Base-by-base conservation (phyloP, 2,329 filamentous ascomycete genomes). In the Neopestalotiopsis clavispora region DNA sequence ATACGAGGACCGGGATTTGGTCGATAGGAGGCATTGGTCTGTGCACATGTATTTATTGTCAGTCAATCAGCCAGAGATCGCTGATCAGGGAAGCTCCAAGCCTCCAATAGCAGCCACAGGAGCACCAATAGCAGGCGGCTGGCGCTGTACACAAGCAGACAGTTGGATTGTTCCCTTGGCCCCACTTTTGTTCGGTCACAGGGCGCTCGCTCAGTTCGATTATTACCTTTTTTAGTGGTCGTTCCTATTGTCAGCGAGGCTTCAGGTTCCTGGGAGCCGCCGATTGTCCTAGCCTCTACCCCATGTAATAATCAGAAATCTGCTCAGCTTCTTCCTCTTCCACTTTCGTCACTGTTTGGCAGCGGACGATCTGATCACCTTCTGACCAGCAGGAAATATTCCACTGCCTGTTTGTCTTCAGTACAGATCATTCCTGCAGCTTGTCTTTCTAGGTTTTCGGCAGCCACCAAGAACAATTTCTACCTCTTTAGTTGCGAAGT, bases 161-260 rank as follows among this genome's bases (percentile, higher is more conserved):
- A 12, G 23, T 34, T 59, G 57, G 12, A 34, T 20, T 52, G 45
- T 20, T 28, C 57, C 30, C 23, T 28, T 7, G 14, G 57, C 57
- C 57, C 57, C 57, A 59, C 57, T 59, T 28, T 38, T 1, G 6
- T 59, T 59, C n/a, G 57, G 57, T 59, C 57, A 59, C 57, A 59
- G 57, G 57, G 57, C 57, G 57, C 57, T 56, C 23, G 23, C 23
- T 7, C 57, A 34, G 23, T 59, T 17, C 45, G 45, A 52, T 52
- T 52, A 38, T 38, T 38, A 38, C 34, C 45, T 40, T 28, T 28
- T 28, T 28, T 62, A 38, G 30, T 17, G 57, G 40, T 64, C 23
- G 61, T 42, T 64, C 40, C 32, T 64, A 49, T 64, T 45, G 61
- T 64, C 34, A 64, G 61, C 61, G 34, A 52, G 45, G 17, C 45